Percentiles rank a stretch among this genome's conserved stretches.
phyloP scores from a whole-genome alignment of 306 rosid genomes.

The apple (Malus domestica) region DNA sequence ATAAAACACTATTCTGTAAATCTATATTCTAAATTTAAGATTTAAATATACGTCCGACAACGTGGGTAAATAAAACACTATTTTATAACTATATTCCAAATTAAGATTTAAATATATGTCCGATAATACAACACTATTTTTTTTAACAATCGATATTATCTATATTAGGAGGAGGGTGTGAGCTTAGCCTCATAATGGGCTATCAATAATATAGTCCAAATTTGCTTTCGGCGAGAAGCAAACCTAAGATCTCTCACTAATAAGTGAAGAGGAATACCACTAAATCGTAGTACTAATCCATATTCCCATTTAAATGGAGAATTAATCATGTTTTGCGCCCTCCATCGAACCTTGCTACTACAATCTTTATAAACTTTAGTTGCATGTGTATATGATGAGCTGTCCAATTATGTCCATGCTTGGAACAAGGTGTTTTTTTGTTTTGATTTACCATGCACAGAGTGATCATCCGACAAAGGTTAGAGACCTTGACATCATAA shows the following conservation, averaged over 20 bases:
- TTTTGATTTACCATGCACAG: background rate
- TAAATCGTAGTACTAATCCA: too few species aligned
- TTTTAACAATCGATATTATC: too few species aligned
- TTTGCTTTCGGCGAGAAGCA: accelerated
- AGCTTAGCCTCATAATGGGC: too few species aligned
- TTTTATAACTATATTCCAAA: background rate
- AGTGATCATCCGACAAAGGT: slow-evolving; percentile 6
- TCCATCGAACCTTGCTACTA: background rate
- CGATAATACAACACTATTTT: too few species aligned
- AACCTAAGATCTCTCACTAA: too few species aligned
- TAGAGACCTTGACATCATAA: background rate
- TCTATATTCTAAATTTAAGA: background rate
- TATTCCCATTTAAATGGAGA: background rate
- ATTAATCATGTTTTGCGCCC: background rate
- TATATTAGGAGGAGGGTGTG: too few species aligned
- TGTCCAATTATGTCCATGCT: background rate
- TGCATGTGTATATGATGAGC: background rate
- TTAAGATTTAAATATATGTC: too few species aligned
- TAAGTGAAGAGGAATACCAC: too few species aligned
- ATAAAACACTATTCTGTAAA: background rate
- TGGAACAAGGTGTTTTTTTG: background rate
- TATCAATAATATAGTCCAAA: too few species aligned
- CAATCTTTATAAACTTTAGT: background rate
- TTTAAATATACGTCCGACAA: background rate
- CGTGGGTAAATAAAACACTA: too few species aligned